Evolutionary conservation across 2,329 filamentous ascomycete species (phyloP), one percentile per base, ranked within the genome.

Genomic region (Oidium heveae): DNA sequence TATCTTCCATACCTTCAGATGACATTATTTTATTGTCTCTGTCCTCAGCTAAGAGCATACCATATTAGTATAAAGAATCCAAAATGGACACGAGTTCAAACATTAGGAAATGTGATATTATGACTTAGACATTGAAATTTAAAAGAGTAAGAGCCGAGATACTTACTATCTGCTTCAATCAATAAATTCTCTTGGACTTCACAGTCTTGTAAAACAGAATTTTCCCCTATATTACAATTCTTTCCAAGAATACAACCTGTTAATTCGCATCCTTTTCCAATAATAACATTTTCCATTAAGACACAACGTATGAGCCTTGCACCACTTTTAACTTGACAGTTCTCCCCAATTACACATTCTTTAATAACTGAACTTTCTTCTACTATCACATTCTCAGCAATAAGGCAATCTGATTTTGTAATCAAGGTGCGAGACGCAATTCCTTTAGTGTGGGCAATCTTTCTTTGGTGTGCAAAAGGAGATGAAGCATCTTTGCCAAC

Each of bases 321-420:
- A n/a, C 87, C 86, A 60, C 82, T 80, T 58, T 81, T 80, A 59
- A 98, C 89, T 62, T 84, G 82, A 66, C 86, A 94, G 61, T 86
- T 86, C 4, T 85, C 79, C 2, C 91, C 91, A 43, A 98, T 78
- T 33, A 95, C 86, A 39, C 75, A 83, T 67, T 94, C 86, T 67
- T 94, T 95, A 69, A 98, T 84, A n/a, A 87, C 83, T 24, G 79
- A 82, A 66, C 89, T 89, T 62, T 89, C 85, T 63, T 89, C 85
- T 0, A 96, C 80, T 0, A 80, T 86, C 43, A 93, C 86, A 63
- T 95, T 95, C 56, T 89, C 84, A 0, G 79, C 89, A 39, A 96
- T 77, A 2, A 96, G 73, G 59, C 79, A 85, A 69, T 95, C 89
- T 50, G 77, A 74, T 61, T 82, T 78, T 20, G 85, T 87, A 55